Evolutionary conservation across 768 basidiomycete species (phyloP).

Genomic region (Lactarius deliciosus): DNA sequence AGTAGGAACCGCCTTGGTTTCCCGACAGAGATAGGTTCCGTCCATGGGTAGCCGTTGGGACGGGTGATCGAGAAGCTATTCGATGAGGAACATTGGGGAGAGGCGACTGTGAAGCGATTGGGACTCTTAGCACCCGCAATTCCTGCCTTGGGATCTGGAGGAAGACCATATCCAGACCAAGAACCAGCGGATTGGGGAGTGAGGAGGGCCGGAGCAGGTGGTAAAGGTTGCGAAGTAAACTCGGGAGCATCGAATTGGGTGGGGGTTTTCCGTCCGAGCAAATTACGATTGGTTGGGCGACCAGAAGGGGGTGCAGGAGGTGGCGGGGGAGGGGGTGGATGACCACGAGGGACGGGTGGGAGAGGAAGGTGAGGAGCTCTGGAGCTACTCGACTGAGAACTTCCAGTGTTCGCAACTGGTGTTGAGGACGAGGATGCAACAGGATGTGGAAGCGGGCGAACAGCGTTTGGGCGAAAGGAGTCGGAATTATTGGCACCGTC

Average conservation of each 20-base stretch:
- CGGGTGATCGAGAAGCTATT: slow-evolving; percentile 36
- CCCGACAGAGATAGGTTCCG: slow-evolving; percentile 54
- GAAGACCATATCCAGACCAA: slow-evolving; percentile 48
- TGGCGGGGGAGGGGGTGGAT: slow-evolving; percentile 39
- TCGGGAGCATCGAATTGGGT: slow-evolving; percentile 51
- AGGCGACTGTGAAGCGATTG: slow-evolving; percentile 38
- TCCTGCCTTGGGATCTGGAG: slow-evolving; percentile 59
- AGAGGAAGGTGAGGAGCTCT: slow-evolving; percentile 61
- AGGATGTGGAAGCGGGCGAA: slow-evolving; percentile 52
- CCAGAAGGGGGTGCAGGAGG: slow-evolving; percentile 38
- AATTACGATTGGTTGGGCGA: slow-evolving; percentile 33
- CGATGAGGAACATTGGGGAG: slow-evolving; percentile 40
- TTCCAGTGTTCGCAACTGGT: slow-evolving; percentile 39
- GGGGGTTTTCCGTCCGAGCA: slow-evolving; percentile 51
- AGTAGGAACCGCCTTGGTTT: slow-evolving; percentile 17
- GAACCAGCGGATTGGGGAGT: slow-evolving; percentile 31
- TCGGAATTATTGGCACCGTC: slow-evolving; percentile 54
- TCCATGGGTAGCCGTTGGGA: slow-evolving; percentile 41
- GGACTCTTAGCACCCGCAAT: slow-evolving; percentile 42
- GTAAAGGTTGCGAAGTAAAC: slow-evolving; percentile 39
- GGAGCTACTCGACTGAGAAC: slow-evolving; percentile 38
- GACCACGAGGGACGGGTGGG: slow-evolving; percentile 66
- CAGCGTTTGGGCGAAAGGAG: slow-evolving; percentile 41
- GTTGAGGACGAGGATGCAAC: slow-evolving; percentile 29
- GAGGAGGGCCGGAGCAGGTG: slow-evolving; percentile 38